Evolutionary conservation across 495 filamentous ascomycete genomes (phyloP).

Genomic region (Penicillium pancosmium): DNA sequence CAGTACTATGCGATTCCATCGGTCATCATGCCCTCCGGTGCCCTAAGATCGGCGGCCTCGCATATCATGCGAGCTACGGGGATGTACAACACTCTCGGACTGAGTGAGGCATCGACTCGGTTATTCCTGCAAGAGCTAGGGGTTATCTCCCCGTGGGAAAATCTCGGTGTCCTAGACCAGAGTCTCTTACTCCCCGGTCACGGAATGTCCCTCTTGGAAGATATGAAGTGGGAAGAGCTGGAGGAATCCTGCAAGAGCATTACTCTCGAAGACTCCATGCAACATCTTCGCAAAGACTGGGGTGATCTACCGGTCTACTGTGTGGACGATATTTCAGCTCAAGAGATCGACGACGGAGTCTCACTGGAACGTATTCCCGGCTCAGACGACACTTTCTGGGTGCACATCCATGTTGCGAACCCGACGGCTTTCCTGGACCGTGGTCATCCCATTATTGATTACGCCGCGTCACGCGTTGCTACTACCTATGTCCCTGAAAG

Average conservation of each 20-base stretch:
- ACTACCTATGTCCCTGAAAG: slow-evolving; percentile 78
- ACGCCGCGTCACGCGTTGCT: slow-evolving; percentile 64
- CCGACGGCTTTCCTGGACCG: slow-evolving; percentile 78
- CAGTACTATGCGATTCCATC: slow-evolving; percentile 57
- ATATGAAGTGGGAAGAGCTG: slow-evolving; percentile 37
- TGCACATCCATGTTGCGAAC: slow-evolving; percentile 91
- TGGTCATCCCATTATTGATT: slow-evolving; percentile 58
- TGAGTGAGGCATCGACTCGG: slow-evolving; percentile 60
- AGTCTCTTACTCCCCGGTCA: slow-evolving; percentile 63
- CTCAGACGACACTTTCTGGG: slow-evolving; percentile 66
- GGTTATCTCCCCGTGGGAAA: slow-evolving; percentile 79
- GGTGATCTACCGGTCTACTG: slow-evolving; percentile 73
- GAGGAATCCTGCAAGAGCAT: slow-evolving; percentile 31
- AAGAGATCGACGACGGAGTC: slow-evolving; percentile 88
- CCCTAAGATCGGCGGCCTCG: slow-evolving; percentile 63
- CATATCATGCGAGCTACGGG: slow-evolving; percentile 71
- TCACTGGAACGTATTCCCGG: slow-evolving; percentile 69
- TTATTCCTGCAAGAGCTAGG: slow-evolving; percentile 87
- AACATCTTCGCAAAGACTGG: slow-evolving; percentile 69
- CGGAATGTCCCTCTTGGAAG: slow-evolving; percentile 36
- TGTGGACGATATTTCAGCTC: slow-evolving; percentile 71
- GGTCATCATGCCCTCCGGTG: slow-evolving; percentile 54
- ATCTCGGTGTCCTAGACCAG: slow-evolving; percentile 63
- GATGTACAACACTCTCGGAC: slow-evolving; percentile 63
- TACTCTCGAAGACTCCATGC: slow-evolving; percentile 51